Evolutionary conservation across 164 flowering plant species (phyloP).

Genomic region (Protea cynaroides): DNA sequence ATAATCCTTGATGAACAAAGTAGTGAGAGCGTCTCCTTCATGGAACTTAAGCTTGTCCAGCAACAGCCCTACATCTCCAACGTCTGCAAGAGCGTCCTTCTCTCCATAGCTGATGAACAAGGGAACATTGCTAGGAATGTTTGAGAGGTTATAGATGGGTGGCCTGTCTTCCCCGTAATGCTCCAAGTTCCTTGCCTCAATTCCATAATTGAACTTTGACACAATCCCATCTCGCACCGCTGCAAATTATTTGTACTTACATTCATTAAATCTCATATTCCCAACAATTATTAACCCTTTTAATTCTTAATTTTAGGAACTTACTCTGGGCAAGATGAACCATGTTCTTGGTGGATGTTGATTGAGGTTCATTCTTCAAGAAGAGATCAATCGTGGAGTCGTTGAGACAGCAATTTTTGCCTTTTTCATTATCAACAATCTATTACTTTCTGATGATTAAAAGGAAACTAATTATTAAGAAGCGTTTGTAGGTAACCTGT

Average conservation of each 20-base stretch:
- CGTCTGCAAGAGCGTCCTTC: constrained; percentile 50
- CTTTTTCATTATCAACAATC: constrained; percentile 17
- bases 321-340: constrained; percentile 72
- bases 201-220: constrained; percentile 49
- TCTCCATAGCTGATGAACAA: constrained; percentile 72
- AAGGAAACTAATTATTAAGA: no score
- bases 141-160: constrained; percentile 50
- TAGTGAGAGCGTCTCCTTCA: constrained; percentile 43
- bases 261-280: background rate
- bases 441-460: no score
- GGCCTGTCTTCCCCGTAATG: constrained; percentile 47
- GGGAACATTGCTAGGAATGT: constrained; percentile 55
- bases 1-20: constrained; percentile 49
- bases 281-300: no score
- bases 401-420: constrained; percentile 68
- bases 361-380: constrained; percentile 55
- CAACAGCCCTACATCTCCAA: constrained; percentile 37
- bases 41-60: constrained; percentile 54
- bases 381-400: constrained; percentile 48
- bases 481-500: no score
- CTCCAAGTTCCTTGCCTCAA: constrained; percentile 23
- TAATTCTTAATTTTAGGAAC: constrained; percentile 26
- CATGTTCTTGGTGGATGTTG: constrained; percentile 68
- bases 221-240: constrained; percentile 47
- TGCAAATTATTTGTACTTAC: constrained; percentile 16